Evolutionary conservation across 164 flowering plant genomes (phyloP).

Genomic region (Chloranthus sessilifolius): DNA sequence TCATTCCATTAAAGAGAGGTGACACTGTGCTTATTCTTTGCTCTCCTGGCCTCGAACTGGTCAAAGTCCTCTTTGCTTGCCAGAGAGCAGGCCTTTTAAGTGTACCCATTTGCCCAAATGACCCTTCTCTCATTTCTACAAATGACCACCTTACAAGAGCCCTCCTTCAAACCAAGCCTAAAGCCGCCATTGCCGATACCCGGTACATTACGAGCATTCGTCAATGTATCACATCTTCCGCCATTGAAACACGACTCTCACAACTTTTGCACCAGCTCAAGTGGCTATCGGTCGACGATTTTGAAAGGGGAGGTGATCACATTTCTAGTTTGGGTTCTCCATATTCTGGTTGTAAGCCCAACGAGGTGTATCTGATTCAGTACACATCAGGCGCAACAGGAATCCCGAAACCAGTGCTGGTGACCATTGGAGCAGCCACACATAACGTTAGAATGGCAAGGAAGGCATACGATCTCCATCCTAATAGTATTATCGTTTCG

Average conservation of each 20-base stretch:
- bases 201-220: constrained; percentile 28
- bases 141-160: constrained; percentile 49
- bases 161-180: constrained; percentile 57
- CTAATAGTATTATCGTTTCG: constrained; percentile 51
- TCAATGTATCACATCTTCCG: constrained; percentile 23
- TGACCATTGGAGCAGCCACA: constrained; percentile 71
- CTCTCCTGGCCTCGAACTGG: constrained; percentile 63
- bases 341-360: constrained; percentile 42
- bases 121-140: constrained; percentile 22
- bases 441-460: constrained; percentile 64
- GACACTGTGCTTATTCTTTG: constrained; percentile 55
- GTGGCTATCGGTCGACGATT: constrained; percentile 42
- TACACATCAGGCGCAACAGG: constrained; percentile 75
- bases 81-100: constrained; percentile 66
- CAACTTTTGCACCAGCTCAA: constrained; percentile 22
- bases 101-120: constrained; percentile 47
- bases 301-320: constrained; percentile 8
- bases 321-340: background rate
- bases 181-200: constrained; percentile 45
- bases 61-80: constrained; percentile 55
- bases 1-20: constrained; percentile 27
- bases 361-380: constrained; percentile 59
- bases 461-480: constrained; percentile 60
- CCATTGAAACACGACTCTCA: constrained; percentile 18
- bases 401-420: constrained; percentile 64